Base-by-base conservation (phyloP, 352 stramenopile species). In the Globisporangium takayamanum region DNA sequence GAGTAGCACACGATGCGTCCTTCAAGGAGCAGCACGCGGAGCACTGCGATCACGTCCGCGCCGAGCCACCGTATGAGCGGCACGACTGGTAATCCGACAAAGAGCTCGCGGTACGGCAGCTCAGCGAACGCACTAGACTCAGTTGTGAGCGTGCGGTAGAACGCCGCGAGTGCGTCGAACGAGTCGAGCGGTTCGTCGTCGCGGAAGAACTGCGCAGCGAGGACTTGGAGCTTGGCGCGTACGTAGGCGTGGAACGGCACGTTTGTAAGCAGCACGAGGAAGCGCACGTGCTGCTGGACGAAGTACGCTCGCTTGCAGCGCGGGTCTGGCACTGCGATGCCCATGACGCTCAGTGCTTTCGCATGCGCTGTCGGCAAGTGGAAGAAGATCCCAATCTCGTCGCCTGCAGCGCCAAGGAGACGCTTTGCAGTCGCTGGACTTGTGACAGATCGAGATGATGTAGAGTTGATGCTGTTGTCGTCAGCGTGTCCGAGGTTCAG, bases 1-100 rank as follows among this genome's bases (percentile, higher is more conserved):
- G 84, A 89, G 67, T 82, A 94, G 53, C 88, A 92, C 28, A 90
- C 74, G 4, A 94, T 69, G 6, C 87, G 75, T 0, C 87, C 87
- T 69, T 94, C 81, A 6, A 94, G 50, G 25, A 94, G 42, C 1
- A 96, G 36, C 10, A 89, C 78, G 8, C 82, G 76, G 37, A 94
- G 53, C 8, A 89, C 72, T 11, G 76, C 80, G 28, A 94, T 50
- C 10, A 94, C 59, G 39, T 93, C 76, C 14, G 74, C 75, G 16
- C 73, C 76, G 33, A 89, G 55, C 36, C 76, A 64, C 0, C 69
- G 68, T 42, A 88, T 63, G 18, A 89, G 62, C 26, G 64, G 63
- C 25, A 78, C 67, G n/a, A 80, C 59, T 0, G 82, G 82, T 18
- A 88, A 61, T 3, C 73, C 66, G 8, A 74, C 64, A 45, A 72